Evolutionary conservation across 805 yeast species (phyloP), one percentile per base, ranked within the genome.

Genomic region (Suhomyces xylopsoci): DNA sequence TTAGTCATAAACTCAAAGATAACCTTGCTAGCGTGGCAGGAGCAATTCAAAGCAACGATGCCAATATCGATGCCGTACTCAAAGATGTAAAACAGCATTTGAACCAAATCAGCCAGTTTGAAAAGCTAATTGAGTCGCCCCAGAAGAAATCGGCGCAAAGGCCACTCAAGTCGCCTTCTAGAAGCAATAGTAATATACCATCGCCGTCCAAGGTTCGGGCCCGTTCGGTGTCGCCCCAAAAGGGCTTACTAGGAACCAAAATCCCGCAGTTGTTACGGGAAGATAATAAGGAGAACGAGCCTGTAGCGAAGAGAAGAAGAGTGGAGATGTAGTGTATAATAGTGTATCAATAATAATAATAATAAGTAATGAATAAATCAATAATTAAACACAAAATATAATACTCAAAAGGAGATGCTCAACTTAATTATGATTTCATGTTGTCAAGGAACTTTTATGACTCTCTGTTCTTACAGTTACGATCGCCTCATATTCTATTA

Each of bases 221-320:
- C 8, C 19, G 6, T 20, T 41, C 30, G 26, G 24, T 28, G 38
- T 44, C 48, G 36, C 51, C 50, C 17, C 26, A 20, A 1, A 28
- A 24, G 24, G 30, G 41, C 17, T 17, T 14, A 12, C 17, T 34
- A 19, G 48, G 30, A 15, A 48, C 46, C 20, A 47, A 47, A 26
- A 52, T 52, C 3, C 55, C 55, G 3, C 52, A 49, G 22, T 41
- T 52, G 25, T 19, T 44, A 22, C 32, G 49, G 7, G 36, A 30
- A 3, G 53, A 51, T 10, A 51, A 51, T 26, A 51, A 51, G 46
- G 54, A 51, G 10, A 48, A 51, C 38, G 44, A 49, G n/a, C 50
- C 51, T 22, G 28, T 28, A 6, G 10, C 22, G 22, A 52, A 52
- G 45, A 52, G 19, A 44, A 49, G 55, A 42, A 49, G 30, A 30